A percentile compares a stretch with the other conserved stretches of the same genome.
Evolutionary conservation across 2,329 filamentous ascomycete genomes (phyloP).

Genomic region (Epichloe elymi): DNA sequence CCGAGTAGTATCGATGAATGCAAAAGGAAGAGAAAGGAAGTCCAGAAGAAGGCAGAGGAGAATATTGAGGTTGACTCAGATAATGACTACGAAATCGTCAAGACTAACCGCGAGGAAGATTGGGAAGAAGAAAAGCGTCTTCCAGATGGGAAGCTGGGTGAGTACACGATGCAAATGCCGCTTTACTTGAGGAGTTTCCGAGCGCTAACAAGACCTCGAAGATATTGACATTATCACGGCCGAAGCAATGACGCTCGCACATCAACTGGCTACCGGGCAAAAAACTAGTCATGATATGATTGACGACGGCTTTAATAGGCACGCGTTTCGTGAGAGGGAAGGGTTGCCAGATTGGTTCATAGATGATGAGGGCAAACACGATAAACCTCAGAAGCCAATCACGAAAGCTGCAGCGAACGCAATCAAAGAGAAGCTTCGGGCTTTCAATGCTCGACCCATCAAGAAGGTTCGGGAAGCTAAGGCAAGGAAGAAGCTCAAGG

Average conservation of each 20-base stretch:
- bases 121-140: conserved; percentile 55
- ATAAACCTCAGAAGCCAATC: conserved; percentile 76
- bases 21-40: conserved; percentile 10
- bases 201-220: conserved; percentile 15
- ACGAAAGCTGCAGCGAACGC: conserved; percentile 78
- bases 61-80: conserved; percentile 26
- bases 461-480: conserved; percentile 98
- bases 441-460: conserved; percentile 89
- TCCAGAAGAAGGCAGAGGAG: conserved; percentile 6
- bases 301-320: conserved; percentile 90
- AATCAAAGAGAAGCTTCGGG: conserved; percentile 88
- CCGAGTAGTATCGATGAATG: not conserved
- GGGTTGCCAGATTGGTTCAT: conserved; percentile 96
- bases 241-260: conserved; percentile 95
- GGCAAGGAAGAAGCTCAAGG: conserved; percentile 93
- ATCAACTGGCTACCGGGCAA: conserved; percentile 76
- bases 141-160: conserved; percentile 50
- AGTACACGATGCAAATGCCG: conserved; percentile 9
- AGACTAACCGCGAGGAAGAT: conserved; percentile 35
- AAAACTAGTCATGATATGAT: conserved; percentile 71
- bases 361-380: conserved; percentile 78
- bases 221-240: conserved; percentile 99
- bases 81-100: conserved; percentile 49
- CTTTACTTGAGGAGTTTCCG: not conserved
- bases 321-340: conserved; percentile 78